These are phyloP conservation scores for Umbelopsis sp. DNA, from an alignment of 192 early-diverging fungal species.

Conservation along the genomic window DNA sequence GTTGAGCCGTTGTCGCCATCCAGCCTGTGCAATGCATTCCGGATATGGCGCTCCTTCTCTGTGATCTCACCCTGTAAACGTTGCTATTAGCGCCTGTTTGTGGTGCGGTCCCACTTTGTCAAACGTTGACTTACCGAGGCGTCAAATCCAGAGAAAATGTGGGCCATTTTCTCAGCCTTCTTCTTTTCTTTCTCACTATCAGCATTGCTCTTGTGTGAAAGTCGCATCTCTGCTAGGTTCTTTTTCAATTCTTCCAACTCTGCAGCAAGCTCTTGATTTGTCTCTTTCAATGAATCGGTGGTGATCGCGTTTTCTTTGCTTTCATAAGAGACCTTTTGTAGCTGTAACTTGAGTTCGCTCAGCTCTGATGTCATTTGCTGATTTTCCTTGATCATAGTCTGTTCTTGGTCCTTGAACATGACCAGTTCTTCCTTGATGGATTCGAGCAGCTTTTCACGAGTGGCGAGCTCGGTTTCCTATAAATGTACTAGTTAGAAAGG, in stretches of 20 bases:
- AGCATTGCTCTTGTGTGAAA: conserved; percentile 47
- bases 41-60: conserved; percentile 75
- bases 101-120: not conserved
- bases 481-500: not conserved
- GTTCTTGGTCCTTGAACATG: conserved; percentile 66
- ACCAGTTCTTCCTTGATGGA: conserved; percentile 75
- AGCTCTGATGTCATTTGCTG: conserved; percentile 70
- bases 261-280: conserved; percentile 71
- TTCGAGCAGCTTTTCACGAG: conserved; percentile 56
- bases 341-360: conserved; percentile 78
- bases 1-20: conserved; percentile 46
- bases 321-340: conserved; percentile 88
- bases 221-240: conserved; percentile 53
- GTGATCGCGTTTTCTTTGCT: conserved; percentile 87
- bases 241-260: conserved; percentile 81
- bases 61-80: conserved; percentile 59
- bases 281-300: conserved; percentile 88
- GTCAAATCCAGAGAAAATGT: conserved; percentile 83
- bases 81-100: not conserved
- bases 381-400: conserved; percentile 61
- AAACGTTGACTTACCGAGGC: conserved; percentile 52
- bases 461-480: conserved; percentile 74
- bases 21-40: conserved; percentile 67
- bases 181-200: conserved; percentile 77
- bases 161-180: conserved; percentile 82